Base-by-base conservation (phyloP, 2,329 filamentous ascomycete species). In the Phialophora tarda region DNA sequence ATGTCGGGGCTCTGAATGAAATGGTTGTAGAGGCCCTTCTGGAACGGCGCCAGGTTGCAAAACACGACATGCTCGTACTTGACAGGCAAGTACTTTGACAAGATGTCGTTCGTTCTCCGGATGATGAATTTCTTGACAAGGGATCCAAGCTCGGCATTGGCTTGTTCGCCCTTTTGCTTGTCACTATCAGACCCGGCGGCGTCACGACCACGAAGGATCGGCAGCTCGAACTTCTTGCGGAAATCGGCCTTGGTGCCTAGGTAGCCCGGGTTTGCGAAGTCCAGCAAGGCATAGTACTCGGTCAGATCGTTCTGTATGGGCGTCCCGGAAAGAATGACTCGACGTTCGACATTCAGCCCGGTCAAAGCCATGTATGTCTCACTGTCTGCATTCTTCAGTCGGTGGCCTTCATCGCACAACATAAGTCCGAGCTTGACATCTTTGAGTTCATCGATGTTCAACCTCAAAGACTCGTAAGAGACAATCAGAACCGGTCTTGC, bases 61-160 rank as follows among this genome's bases (percentile, higher is more conserved):
- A 99, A 99, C 0, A 99, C 95, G 32, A 99, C 95, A 77, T 99
- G 95, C 78, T 99, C 95, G 79, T 99, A 99, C 82, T 99, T 99
- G 82, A 98, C 89, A 0, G 95, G 95, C 66, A 99, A 81, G 76
- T 99, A 99, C 78, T 99, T 99, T 59, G 94, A 97, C 26, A 99
- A 81, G 68, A 99, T 96, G 75, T 99, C 95, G 84, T 99, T 99
- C 3, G 94, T 97, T 65, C 95, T 89, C 66, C 95, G 90, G 73
- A 99, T 99, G 77, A 99, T 96, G 80, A 99, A 99, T 75, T 96
- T 97, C 81, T 98, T 99, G 75, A 99, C 95, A 53, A 96, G 82
- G 2, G 83, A 83, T 2, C 97, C 86, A 14, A 99, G 85, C 74
- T 97, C 94, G 3, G 84, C 83, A 23, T 97, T 86, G 60, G 93